Conservation (phyloP, 371 early-diverging fungal genomes). For the Zopfochytrium polystomum region DNA sequence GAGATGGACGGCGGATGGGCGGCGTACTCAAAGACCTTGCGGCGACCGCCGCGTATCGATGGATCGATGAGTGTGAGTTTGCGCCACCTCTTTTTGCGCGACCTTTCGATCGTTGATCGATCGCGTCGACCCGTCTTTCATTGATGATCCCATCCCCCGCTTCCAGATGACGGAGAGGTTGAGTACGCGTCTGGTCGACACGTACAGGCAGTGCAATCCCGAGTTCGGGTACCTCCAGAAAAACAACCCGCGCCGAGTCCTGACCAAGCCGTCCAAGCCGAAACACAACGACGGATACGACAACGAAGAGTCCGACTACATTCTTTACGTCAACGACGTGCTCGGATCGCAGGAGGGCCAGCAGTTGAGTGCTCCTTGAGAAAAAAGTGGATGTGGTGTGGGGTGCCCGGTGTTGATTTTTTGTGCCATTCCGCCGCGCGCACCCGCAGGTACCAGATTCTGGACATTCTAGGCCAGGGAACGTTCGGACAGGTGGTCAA, state of each 20-base stretch:
- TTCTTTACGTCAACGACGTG: conserved; percentile 90
- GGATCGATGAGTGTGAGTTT: background rate
- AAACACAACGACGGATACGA: conserved; percentile 86
- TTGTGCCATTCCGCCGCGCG: background rate
- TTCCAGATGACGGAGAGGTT: conserved; percentile 19
- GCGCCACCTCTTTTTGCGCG: background rate
- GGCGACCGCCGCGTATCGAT: no score
- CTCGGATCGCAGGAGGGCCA: conserved; percentile 79
- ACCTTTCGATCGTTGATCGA: background rate
- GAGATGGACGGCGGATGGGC: no score
- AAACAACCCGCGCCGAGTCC: conserved; percentile 79
- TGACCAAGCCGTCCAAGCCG: conserved; percentile 90
- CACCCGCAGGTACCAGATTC: conserved; percentile 66
- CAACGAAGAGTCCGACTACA: conserved; percentile 91
- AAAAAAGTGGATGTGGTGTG: background rate
- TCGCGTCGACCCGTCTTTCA: background rate
- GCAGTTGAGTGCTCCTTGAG: conserved; percentile 50
- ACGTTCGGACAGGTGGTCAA: conserved; percentile 98
- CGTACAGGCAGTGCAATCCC: conserved; percentile 70
- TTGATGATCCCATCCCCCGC: background rate
- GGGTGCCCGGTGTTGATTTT: background rate
- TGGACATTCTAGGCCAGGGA: conserved; percentile 92
- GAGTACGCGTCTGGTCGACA: conserved; percentile 47
- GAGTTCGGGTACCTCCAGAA: conserved; percentile 64
- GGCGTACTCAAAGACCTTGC: no score